These are phyloP conservation scores for Friedmanniomyces endolithicus DNA, from an alignment of 495 filamentous ascomycete genomes.

Conservation along the genomic window DNA sequence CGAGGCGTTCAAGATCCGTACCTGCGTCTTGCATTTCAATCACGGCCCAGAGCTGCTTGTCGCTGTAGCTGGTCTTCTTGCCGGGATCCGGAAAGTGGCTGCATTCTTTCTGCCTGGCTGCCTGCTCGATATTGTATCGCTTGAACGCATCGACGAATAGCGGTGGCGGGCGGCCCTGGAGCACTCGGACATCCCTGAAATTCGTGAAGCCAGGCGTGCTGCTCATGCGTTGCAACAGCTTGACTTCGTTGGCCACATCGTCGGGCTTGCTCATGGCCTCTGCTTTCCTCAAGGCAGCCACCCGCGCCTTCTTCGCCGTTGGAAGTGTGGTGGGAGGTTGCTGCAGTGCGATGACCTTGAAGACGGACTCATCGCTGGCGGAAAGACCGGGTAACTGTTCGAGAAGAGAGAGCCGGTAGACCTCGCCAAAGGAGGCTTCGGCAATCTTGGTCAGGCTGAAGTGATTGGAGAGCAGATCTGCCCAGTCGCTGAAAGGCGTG, in stretches of 20 bases:
- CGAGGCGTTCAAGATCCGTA: slow-evolving; percentile 55
- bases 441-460: slow-evolving; percentile 51
- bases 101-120: slow-evolving; percentile 46
- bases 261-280: slow-evolving; percentile 35
- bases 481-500: slow-evolving; percentile 32
- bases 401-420: slow-evolving; percentile 47
- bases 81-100: slow-evolving; percentile 52
- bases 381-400: slow-evolving; percentile 21
- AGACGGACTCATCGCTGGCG: slow-evolving; percentile 28
- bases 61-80: slow-evolving; percentile 41
- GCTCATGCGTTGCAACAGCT: slow-evolving; percentile 62
- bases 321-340: slow-evolving; percentile 20
- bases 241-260: slow-evolving; percentile 53
- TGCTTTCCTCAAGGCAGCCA: slow-evolving; percentile 23
- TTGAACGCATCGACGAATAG: slow-evolving; percentile 52
- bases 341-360: slow-evolving; percentile 33
- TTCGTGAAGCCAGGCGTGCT: slow-evolving; percentile 80
- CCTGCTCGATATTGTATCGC: slow-evolving; percentile 47
- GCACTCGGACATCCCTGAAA: slow-evolving; percentile 66
- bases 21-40: slow-evolving; percentile 85
- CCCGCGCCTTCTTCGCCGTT: slow-evolving; percentile 19
- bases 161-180: slow-evolving; percentile 54
- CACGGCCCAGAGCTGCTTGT: slow-evolving; percentile 63
- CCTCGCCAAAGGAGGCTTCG: slow-evolving; percentile 56
- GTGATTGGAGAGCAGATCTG: slow-evolving; percentile 36